Percentiles rank a stretch among this genome's conserved stretches.
Conservation (phyloP, 352 stramenopile genomes). For the Pythium oligandrum region DNA sequence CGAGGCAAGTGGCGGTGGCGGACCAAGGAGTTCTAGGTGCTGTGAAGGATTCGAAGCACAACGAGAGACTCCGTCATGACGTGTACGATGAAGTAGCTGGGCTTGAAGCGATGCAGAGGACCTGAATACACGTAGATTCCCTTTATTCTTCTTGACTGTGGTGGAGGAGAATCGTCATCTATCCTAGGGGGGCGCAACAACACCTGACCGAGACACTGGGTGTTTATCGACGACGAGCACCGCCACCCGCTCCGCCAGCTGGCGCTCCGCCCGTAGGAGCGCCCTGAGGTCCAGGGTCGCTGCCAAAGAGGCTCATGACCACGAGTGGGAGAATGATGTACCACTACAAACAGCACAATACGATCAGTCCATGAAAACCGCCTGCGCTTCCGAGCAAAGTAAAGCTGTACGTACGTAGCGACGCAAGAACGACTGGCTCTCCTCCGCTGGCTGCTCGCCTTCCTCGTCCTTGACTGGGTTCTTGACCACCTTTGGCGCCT, state of each 20-base stretch:
- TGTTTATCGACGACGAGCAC: conserved; percentile 32
- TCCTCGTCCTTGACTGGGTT: conserved; percentile 60
- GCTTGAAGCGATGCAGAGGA: too few relatives aligned
- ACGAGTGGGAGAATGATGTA: conserved; percentile 82
- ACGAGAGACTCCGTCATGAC: too few relatives aligned
- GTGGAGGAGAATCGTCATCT: too few relatives aligned
- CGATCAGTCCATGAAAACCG: background rate
- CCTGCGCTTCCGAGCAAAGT: background rate
- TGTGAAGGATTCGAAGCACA: too few relatives aligned
- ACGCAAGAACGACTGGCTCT: conserved; percentile 76
- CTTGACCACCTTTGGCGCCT: conserved; percentile 65
- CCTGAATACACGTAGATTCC: too few relatives aligned
- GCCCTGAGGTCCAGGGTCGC: conserved; percentile 16
- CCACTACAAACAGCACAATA: conserved; percentile 39
- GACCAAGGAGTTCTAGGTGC: too few relatives aligned
- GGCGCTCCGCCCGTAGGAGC: conserved; percentile 20
- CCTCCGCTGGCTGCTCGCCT: conserved; percentile 49
- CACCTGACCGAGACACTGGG: background rate
- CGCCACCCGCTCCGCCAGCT: conserved; percentile 20
- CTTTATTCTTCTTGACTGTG: too few relatives aligned
- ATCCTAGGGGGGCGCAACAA: too few relatives aligned
- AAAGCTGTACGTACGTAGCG: conserved; percentile 66
- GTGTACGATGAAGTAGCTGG: too few relatives aligned
- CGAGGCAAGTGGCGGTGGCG: too few relatives aligned
- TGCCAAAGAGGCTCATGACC: conserved; percentile 68